phyloP scores from a whole-genome alignment of 2,329 filamentous ascomycete genomes.

The Coniella lustricola region DNA sequence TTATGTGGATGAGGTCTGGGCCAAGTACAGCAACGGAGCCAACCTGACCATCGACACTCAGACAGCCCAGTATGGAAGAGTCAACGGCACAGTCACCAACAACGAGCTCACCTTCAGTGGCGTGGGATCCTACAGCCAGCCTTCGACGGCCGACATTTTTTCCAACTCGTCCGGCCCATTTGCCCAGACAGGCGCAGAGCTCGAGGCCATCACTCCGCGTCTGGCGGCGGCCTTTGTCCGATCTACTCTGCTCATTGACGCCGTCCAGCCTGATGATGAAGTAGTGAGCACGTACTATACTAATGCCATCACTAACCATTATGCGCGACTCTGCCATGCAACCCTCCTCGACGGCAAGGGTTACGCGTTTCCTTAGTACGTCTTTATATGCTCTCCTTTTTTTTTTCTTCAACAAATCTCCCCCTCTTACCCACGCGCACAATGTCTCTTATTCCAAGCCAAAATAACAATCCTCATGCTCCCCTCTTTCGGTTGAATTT shows the following conservation, averaged over 20 bases:
- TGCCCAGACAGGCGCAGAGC: slow-evolving; percentile 35
- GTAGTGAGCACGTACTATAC: slow-evolving; percentile 44
- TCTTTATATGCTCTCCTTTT: not conserved
- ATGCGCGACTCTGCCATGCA: slow-evolving; percentile 57
- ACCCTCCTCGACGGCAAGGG: slow-evolving; percentile 52
- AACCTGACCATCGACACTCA: slow-evolving; percentile 49
- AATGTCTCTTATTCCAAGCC: not conserved
- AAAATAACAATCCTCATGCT: not conserved
- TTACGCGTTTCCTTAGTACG: slow-evolving; percentile 59
- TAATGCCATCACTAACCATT: slow-evolving; percentile 55
- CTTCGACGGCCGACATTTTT: slow-evolving; percentile 43
- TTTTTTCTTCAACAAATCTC: not conserved
- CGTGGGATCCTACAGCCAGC: slow-evolving; percentile 37
- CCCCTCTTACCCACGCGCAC: not conserved
- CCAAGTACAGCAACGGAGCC: slow-evolving; percentile 33
- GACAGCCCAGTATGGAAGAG: slow-evolving; percentile 21
- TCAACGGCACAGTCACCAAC: slow-evolving; percentile 42
- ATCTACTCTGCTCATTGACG: slow-evolving; percentile 53
- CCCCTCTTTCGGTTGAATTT: no score
- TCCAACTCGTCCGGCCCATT: slow-evolving; percentile 52
- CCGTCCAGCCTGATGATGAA: slow-evolving; percentile 47
- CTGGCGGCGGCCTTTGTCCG: slow-evolving; percentile 71
- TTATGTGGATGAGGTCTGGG: slow-evolving; percentile 47
- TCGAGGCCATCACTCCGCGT: slow-evolving; percentile 63
- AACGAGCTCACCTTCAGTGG: slow-evolving; percentile 36